Evolutionary conservation across 2,329 filamentous ascomycete species (phyloP).

Genomic region (Fusarium sp.): DNA sequence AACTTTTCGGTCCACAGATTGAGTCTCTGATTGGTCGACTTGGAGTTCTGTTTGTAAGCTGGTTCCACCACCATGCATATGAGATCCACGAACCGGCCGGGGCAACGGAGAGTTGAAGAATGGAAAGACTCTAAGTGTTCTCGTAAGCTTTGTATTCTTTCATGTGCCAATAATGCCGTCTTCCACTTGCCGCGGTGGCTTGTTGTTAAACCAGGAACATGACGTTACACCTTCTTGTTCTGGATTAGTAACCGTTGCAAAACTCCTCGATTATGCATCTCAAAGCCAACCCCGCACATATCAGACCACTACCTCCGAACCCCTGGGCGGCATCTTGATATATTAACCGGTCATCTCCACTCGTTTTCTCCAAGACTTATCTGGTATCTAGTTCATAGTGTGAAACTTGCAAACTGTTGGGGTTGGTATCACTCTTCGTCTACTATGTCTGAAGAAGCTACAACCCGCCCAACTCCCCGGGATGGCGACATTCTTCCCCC

Average conservation of each 20-base stretch:
- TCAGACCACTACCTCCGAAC: not conserved
- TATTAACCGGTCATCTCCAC: not conserved
- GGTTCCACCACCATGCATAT: not conserved
- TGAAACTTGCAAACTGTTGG: not conserved
- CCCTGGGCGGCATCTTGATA: not conserved
- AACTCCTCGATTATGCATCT: not conserved
- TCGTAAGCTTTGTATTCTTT: not conserved
- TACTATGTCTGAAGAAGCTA: not conserved
- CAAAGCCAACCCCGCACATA: not conserved
- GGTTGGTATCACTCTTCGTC: fast-evolving
- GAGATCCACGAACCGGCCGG: not conserved
- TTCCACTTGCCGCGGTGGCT: not conserved
- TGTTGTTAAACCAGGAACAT: not conserved
- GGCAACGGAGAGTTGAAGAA: not conserved
- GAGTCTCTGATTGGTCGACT: not conserved
- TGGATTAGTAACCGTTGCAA: not conserved
- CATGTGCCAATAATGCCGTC: not conserved
- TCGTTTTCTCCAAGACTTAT: fast-evolving
- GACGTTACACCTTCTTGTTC: not conserved
- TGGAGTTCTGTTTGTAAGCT: not conserved
- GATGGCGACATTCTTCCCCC: not conserved
- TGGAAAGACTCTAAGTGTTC: not conserved
- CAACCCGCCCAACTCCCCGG: too few relatives aligned
- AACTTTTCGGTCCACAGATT: not conserved
- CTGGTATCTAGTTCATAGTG: not conserved